A percentile compares a stretch with the other conserved stretches of the same genome.
phyloP scores from a whole-genome alignment of 345 rosid species.

The Pelargonium nanum region DNA sequence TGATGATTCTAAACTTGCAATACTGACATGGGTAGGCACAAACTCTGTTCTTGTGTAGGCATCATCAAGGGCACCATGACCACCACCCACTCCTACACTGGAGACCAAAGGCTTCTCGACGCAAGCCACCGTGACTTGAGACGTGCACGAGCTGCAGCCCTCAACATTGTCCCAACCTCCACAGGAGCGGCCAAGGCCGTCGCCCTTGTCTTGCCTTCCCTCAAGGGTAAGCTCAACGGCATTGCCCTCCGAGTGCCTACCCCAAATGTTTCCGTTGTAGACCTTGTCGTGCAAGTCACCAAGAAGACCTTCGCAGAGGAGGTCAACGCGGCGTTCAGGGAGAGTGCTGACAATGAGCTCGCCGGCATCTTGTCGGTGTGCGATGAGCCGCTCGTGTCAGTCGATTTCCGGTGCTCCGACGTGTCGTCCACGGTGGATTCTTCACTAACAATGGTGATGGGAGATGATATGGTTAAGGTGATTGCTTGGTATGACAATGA shows the following conservation, averaged over 20 bases:
- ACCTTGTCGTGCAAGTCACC: conserved; percentile 81
- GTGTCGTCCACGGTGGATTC: conserved; percentile 79
- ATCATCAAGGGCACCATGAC: conserved; percentile 99
- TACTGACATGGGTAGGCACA: not conserved
- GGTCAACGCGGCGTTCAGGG: conserved; percentile 86
- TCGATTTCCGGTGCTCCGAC: conserved; percentile 88
- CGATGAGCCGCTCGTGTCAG: conserved; percentile 90
- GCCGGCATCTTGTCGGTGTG: conserved; percentile 76
- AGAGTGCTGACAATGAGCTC: conserved; percentile 69
- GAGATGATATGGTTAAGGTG: conserved; percentile 97
- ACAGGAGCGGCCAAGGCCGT: conserved; percentile 97
- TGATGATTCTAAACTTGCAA: not conserved
- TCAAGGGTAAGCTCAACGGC: conserved; percentile 89
- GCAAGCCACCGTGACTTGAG: conserved; percentile 97
- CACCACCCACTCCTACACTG: conserved; percentile 96
- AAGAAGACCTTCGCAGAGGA: conserved; percentile 94
- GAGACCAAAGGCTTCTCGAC: conserved; percentile 87
- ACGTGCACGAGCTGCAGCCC: conserved; percentile 93
- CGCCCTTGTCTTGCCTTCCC: conserved; percentile 82
- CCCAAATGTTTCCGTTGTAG: conserved; percentile 90
- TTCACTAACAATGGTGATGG: conserved; percentile 94
- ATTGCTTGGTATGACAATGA: conserved; percentile 97
- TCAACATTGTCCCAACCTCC: conserved; percentile 89
- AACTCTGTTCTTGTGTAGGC: conserved; percentile 24
- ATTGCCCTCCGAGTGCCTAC: conserved; percentile 96